These are phyloP conservation scores for Escovopsis sp. DNA, from an alignment of 2,329 filamentous ascomycete species.

Conservation along the genomic window DNA sequence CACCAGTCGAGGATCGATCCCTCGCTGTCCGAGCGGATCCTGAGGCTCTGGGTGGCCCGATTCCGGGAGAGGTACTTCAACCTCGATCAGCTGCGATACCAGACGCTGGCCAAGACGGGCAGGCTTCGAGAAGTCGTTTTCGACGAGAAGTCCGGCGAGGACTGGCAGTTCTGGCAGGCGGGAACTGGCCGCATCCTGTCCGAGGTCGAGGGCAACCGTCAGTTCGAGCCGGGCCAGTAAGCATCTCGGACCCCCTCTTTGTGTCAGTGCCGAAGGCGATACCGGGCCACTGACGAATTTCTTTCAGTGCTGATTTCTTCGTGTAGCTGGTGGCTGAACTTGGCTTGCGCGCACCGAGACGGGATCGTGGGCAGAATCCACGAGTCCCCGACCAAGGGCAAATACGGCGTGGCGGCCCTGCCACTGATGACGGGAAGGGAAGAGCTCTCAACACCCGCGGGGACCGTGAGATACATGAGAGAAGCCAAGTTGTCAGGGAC, in stretches of 20 bases:
- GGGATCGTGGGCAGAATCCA: constrained; percentile 32
- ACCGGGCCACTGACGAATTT: too few relatives aligned
- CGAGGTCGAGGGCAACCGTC: constrained; percentile 23
- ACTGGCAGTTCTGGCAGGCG: constrained; percentile 22
- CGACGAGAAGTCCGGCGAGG: constrained; percentile 14
- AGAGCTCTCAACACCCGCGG: constrained; percentile 17
- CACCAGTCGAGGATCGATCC: constrained; percentile 19
- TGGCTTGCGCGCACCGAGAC: constrained; percentile 39
- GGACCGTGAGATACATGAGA: constrained; percentile 27
- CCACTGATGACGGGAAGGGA: constrained; percentile 37
- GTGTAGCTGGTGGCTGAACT: constrained; percentile 41
- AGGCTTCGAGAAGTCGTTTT: constrained; percentile 27
- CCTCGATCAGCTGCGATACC: constrained; percentile 28
- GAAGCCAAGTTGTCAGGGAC: constrained; percentile 29
- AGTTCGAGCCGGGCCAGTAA: constrained; percentile 34
- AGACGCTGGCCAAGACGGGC: constrained; percentile 20
- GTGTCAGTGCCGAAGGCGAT: neutral
- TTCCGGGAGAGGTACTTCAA: constrained; percentile 29
- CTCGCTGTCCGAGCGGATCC: constrained; percentile 22
- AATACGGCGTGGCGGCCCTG: constrained; percentile 30
- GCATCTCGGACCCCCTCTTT: constrained; percentile 6
- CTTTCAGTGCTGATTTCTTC: constrained; percentile 1
- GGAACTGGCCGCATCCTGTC: constrained; percentile 19
- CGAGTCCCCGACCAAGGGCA: constrained; percentile 30
- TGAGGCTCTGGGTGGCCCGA: constrained; percentile 26